phyloP scores from a whole-genome alignment of 441 rosid genomes.

The Corymbia calophylla region DNA sequence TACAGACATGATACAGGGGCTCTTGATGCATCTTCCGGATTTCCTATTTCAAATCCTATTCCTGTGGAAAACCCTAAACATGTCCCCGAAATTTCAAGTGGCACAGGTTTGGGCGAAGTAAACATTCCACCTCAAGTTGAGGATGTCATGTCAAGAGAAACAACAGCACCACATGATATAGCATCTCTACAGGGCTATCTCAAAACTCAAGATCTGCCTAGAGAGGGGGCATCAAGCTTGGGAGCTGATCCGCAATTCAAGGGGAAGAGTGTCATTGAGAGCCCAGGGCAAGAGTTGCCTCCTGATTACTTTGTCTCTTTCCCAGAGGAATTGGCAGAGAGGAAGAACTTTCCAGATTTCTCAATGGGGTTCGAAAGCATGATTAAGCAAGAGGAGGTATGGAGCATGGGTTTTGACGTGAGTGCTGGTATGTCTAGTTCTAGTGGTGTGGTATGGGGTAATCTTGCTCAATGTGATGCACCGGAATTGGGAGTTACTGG shows the following conservation, averaged over 20 bases:
- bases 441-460: slow-evolving; percentile 43
- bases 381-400: slow-evolving; percentile 44
- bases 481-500: slow-evolving; percentile 38
- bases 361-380: slow-evolving; percentile 33
- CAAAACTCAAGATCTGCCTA: slow-evolving; percentile 2
- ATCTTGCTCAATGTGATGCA: slow-evolving; percentile 28
- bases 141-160: slow-evolving; percentile 10
- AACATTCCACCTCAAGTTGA: slow-evolving; percentile 19
- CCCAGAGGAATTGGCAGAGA: slow-evolving; percentile 26
- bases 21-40: slow-evolving; percentile 6
- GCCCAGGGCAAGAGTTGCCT: slow-evolving; percentile 22
- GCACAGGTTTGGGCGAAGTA: slow-evolving; percentile 21
- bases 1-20: slow-evolving; percentile 29
- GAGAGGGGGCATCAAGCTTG: slow-evolving; percentile 29
- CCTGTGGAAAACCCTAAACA: slow-evolving; percentile 15
- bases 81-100: slow-evolving; percentile 19
- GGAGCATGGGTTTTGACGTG: slow-evolving; percentile 54
- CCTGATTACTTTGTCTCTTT: slow-evolving; percentile 35
- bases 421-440: slow-evolving; percentile 35
- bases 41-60: slow-evolving; percentile 12
- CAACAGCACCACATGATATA: neutral
- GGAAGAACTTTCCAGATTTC: slow-evolving; percentile 21
- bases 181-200: slow-evolving; percentile 3
- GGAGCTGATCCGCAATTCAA: slow-evolving; percentile 19
- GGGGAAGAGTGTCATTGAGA: slow-evolving; percentile 36